Conservation (phyloP, 139 green algal genomes). For the Tetratostichococcus sp. region DNA sequence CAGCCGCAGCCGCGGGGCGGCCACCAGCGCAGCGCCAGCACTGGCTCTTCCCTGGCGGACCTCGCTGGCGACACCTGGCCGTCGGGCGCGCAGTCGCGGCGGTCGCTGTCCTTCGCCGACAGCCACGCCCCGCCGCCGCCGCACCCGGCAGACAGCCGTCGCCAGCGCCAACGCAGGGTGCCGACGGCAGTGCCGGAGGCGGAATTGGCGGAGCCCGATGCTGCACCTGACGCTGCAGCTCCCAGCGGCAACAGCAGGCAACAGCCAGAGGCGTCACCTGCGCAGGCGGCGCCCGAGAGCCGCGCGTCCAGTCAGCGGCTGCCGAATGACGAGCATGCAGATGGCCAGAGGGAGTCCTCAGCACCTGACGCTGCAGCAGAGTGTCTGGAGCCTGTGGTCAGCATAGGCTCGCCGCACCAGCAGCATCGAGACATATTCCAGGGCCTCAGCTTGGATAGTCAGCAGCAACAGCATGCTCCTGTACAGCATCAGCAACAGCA, state of each 20-base stretch:
- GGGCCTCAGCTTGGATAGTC: no score
- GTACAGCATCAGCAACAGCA: neutral
- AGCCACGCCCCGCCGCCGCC: neutral
- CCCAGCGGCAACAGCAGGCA: no score
- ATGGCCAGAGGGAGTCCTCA: no score
- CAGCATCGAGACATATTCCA: neutral
- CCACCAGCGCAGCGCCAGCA: neutral
- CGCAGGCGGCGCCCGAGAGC: no score
- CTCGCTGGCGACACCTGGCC: neutral
- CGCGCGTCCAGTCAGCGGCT: no score
- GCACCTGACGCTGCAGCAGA: no score
- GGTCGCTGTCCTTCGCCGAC: neutral
- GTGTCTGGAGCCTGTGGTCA: no score
- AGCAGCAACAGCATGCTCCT: neutral
- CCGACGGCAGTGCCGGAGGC: neutral
- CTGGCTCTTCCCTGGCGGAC: neutral
- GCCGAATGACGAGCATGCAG: no score
- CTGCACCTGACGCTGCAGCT: no score
- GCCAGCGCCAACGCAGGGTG: neutral
- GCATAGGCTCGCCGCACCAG: neutral
- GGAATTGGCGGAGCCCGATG: no score
- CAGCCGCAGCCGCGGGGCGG: neutral
- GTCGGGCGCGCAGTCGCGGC: neutral
- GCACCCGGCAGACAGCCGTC: neutral
- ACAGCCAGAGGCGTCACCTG: no score